Evolutionary conservation across 2,329 filamentous ascomycete species (phyloP).

Genomic region (Fusarium xylarioides): DNA sequence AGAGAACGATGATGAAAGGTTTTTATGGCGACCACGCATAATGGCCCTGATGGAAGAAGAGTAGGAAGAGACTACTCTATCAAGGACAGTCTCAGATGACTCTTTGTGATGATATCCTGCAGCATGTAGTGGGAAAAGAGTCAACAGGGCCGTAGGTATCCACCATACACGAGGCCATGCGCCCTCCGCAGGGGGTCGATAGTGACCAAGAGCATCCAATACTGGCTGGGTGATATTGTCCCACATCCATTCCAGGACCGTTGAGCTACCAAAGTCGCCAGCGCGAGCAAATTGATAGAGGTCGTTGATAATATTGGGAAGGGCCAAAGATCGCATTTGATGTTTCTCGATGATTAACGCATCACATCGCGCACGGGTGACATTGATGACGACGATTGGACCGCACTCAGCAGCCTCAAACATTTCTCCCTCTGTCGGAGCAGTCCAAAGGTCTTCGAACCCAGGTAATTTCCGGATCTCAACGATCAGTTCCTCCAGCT

Average conservation of each 20-base stretch:
- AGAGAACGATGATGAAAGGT: background rate
- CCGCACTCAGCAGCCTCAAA: background rate
- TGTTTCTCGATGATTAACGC: background rate
- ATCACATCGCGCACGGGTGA: background rate
- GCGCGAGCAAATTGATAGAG: background rate
- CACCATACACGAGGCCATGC: fast-evolving
- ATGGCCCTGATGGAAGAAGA: background rate
- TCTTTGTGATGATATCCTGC: background rate
- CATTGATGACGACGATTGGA: background rate
- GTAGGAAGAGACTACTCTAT: background rate
- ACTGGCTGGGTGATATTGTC: background rate
- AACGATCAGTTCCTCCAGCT: background rate
- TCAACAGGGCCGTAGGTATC: background rate
- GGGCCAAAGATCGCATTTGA: background rate
- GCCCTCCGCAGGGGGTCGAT: fast-evolving
- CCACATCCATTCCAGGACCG: background rate
- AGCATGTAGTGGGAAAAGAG: background rate
- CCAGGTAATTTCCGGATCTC: background rate
- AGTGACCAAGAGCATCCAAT: background rate
- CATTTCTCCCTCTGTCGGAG: background rate
- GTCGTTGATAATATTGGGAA: background rate
- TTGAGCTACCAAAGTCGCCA: background rate
- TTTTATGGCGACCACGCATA: fast-evolving
- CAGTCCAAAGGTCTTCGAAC: background rate
- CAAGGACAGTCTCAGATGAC: background rate